Conservation (phyloP, 371 early-diverging fungal species). For the Enteropsectra breve region DNA sequence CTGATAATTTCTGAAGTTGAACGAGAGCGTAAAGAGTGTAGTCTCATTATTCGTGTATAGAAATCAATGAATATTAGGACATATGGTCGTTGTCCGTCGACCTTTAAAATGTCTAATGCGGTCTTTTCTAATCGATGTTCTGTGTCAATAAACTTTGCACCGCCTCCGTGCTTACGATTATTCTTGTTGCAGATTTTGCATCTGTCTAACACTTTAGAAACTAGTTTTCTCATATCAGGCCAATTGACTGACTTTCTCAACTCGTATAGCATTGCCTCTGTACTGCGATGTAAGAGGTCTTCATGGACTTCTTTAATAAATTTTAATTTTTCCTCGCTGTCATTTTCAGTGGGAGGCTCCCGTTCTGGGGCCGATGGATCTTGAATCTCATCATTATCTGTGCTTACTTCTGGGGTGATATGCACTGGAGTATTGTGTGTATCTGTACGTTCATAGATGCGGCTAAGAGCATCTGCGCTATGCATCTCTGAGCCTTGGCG, state of each 20-base stretch:
- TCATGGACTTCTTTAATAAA: slow-evolving; percentile 5
- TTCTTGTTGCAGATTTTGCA: slow-evolving; percentile 33
- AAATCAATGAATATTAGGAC: slow-evolving; percentile 9
- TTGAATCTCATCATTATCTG: no score
- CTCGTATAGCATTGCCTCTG: not conserved
- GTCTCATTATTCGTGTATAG: slow-evolving; percentile 21
- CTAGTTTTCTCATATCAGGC: slow-evolving; percentile 11
- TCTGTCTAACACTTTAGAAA: slow-evolving; percentile 18
- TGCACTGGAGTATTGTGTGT: not conserved
- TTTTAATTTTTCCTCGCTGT: slow-evolving; percentile 6
- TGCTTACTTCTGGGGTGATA: no score
- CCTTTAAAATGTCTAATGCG: slow-evolving; percentile 14
- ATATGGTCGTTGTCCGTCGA: not conserved
- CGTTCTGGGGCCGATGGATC: no score
- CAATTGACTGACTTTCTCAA: slow-evolving; percentile 3
- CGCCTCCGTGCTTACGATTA: slow-evolving; percentile 17
- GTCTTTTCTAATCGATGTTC: slow-evolving; percentile 7
- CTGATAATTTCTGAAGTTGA: slow-evolving; percentile 7
- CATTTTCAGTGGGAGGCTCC: no score
- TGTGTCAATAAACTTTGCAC: slow-evolving; percentile 1
- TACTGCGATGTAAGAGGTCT: slow-evolving; percentile 4
- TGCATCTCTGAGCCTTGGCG: slow-evolving; percentile 10
- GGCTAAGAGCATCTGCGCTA: slow-evolving; percentile 38
- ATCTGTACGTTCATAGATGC: slow-evolving; percentile 7
- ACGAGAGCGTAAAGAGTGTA: not conserved